A percentile compares a stretch with the other conserved stretches of the same genome.
Conservation (phyloP, 1,139 yeast species). For the Sugiyamaella castrensis region DNA sequence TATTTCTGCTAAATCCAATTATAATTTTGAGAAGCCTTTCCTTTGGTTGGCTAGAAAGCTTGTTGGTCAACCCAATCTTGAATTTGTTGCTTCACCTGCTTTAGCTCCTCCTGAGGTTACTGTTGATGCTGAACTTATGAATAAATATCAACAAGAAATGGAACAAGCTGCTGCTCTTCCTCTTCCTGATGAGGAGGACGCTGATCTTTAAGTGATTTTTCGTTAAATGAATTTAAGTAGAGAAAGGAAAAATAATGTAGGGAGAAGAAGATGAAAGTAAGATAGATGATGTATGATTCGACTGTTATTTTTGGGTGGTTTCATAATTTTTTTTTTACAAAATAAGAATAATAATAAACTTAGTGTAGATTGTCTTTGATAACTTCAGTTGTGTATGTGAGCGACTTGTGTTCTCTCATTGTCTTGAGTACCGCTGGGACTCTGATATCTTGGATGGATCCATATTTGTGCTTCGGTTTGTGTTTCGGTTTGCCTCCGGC, state of each 20-base stretch:
- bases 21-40: slow-evolving; percentile 99
- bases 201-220: slow-evolving; percentile 66
- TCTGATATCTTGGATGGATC: no score
- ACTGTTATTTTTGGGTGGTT: no score
- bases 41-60: slow-evolving; percentile 99
- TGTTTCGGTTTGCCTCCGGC: neutral
- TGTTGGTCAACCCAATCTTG: slow-evolving; percentile 97
- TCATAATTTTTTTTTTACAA: no score
- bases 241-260: neutral
- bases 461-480: no score
- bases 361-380: slow-evolving; percentile 1
- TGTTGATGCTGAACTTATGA: slow-evolving; percentile 95
- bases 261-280: neutral
- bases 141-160: slow-evolving; percentile 98
- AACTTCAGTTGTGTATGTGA: no score
- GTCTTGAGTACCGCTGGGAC: no score
- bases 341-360: slow-evolving; percentile 5
- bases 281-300: no score
- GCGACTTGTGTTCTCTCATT: no score
- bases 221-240: no score
- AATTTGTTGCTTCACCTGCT: slow-evolving; percentile 98
- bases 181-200: slow-evolving; percentile 99
- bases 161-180: slow-evolving; percentile 99
- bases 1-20: slow-evolving; percentile 98
- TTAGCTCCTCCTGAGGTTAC: slow-evolving; percentile 99